These are phyloP conservation scores for Exophiala sideris DNA, from an alignment of 2,329 filamentous ascomycete genomes.

Conservation along the genomic window DNA sequence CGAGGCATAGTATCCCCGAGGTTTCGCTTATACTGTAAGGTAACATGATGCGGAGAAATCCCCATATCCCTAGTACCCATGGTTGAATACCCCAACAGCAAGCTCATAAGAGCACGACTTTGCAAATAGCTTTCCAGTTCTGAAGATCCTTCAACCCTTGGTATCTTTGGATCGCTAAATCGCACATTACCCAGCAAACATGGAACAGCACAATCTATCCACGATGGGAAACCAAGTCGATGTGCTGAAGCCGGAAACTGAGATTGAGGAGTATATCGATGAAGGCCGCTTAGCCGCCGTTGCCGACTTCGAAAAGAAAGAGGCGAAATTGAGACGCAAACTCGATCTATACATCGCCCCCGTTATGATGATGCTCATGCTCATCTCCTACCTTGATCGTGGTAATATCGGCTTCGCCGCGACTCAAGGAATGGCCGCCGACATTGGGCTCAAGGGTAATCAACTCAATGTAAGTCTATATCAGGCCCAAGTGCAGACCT, in stretches of 20 bases:
- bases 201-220: slow-evolving; percentile 5
- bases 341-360: slow-evolving; percentile 36
- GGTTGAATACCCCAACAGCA: too few species aligned
- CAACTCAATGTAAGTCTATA: slow-evolving; percentile 38
- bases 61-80: too few species aligned
- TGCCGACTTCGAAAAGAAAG: slow-evolving; percentile 16
- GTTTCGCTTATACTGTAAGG: too few species aligned
- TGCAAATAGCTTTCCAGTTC: too few species aligned
- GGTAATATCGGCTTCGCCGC: slow-evolving; percentile 65
- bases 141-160: too few species aligned
- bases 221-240: slow-evolving; percentile 2
- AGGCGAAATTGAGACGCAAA: slow-evolving; percentile 17
- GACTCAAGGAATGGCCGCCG: slow-evolving; percentile 53
- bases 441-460: slow-evolving; percentile 40
- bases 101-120: too few species aligned
- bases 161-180: too few species aligned
- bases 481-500: neutral
- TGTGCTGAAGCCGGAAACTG: slow-evolving; percentile 13
- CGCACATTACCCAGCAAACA: neutral
- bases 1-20: too few species aligned
- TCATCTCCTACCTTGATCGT: slow-evolving; percentile 80
- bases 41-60: too few species aligned
- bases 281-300: slow-evolving; percentile 1
- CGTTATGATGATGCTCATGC: slow-evolving; percentile 77
- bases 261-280: slow-evolving; percentile 17